Evolutionary conservation across 768 basidiomycete genomes (phyloP).

Genomic region (Porpolomopsis calyptriformis): DNA sequence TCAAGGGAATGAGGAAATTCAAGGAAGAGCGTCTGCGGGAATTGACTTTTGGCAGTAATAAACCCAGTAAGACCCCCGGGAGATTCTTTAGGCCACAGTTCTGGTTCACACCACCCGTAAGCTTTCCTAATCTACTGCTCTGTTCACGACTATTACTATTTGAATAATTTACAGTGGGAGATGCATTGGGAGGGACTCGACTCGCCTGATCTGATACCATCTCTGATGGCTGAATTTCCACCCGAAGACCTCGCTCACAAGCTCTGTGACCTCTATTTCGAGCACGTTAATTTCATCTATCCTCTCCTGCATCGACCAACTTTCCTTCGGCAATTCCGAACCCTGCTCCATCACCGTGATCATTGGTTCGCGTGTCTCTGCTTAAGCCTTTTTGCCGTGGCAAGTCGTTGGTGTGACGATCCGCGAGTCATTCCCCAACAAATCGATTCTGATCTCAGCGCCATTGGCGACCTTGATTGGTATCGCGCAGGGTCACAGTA

Average conservation of each 20-base stretch:
- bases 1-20: slow-evolving; percentile 45
- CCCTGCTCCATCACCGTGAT: slow-evolving; percentile 42
- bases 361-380: slow-evolving; percentile 53
- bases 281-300: slow-evolving; percentile 43
- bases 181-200: slow-evolving; percentile 38
- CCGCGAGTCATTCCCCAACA: slow-evolving; percentile 37
- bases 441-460: slow-evolving; percentile 15
- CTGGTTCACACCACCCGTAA: slow-evolving; percentile 49
- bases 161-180: slow-evolving; percentile 41
- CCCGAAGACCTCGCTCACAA: slow-evolving; percentile 44
- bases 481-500: slow-evolving; percentile 51
- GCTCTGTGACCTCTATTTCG: slow-evolving; percentile 64
- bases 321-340: slow-evolving; percentile 52
- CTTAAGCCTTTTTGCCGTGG: slow-evolving; percentile 57
- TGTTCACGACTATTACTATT: slow-evolving; percentile 1
- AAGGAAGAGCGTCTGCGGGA: slow-evolving; percentile 14
- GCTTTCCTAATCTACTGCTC: slow-evolving; percentile 14
- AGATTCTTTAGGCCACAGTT: slow-evolving; percentile 33
- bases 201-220: slow-evolving; percentile 21
- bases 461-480: slow-evolving; percentile 31
- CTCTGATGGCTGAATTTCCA: slow-evolving; percentile 42
- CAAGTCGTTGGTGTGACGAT: slow-evolving; percentile 56
- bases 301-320: slow-evolving; percentile 66
- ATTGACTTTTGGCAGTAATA: neutral
- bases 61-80: neutral